These are phyloP conservation scores for Trametes versicolor DNA, from an alignment of 1,284 basidiomycete species.

Conservation along the genomic window DNA sequence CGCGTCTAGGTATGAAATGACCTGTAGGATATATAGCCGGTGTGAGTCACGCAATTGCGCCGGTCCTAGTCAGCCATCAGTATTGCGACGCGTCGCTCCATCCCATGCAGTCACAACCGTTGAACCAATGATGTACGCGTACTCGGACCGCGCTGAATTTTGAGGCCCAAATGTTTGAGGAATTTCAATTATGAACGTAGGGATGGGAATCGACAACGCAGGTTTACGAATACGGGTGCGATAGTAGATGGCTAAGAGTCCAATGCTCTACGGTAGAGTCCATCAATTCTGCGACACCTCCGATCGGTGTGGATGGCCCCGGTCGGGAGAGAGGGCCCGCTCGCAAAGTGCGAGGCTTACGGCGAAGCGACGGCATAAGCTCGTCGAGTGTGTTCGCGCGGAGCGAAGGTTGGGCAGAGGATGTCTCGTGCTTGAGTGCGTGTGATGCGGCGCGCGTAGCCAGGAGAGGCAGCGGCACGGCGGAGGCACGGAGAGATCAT, in stretches of 20 bases:
- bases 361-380: neutral
- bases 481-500: neutral
- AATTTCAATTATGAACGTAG: too few relatives aligned
- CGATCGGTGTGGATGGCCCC: neutral
- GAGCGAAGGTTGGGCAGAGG: neutral
- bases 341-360: conserved; percentile 11
- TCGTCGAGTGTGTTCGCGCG: neutral
- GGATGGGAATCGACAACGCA: neutral
- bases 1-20: neutral
- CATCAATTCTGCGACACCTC: neutral
- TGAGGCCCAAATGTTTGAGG: too few relatives aligned
- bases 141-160: too few relatives aligned
- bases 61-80: neutral
- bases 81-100: too few relatives aligned
- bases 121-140: too few relatives aligned
- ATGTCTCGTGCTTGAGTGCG: neutral
- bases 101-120: too few relatives aligned
- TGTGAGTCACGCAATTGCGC: neutral
- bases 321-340: neutral
- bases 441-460: neutral
- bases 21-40: neutral
- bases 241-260: conserved; percentile 3
- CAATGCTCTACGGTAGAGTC: conserved; percentile 7
- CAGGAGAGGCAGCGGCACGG: neutral
- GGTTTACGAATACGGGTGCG: neutral